phyloP scores from a whole-genome alignment of 2,329 filamentous ascomycete species.

The Arthroderma sp. region DNA sequence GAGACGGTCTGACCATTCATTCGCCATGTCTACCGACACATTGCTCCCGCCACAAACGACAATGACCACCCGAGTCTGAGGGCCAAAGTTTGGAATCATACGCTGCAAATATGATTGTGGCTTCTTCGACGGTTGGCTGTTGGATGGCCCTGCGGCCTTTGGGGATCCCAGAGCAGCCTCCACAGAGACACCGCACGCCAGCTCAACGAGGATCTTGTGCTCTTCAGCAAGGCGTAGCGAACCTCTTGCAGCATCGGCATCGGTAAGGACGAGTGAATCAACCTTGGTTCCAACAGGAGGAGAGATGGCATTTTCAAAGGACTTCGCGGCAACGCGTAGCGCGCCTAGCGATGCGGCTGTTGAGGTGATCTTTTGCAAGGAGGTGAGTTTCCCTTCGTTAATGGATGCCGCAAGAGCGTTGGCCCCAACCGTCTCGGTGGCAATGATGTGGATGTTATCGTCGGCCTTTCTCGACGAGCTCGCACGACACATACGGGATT shows the following conservation, averaged over 20 bases:
- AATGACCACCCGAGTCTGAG: slow-evolving; percentile 61
- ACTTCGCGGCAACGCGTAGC: slow-evolving; percentile 52
- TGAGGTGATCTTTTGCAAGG: slow-evolving; percentile 58
- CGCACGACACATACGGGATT: slow-evolving; percentile 21
- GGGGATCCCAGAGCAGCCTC: slow-evolving; percentile 32
- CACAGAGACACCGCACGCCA: slow-evolving; percentile 70
- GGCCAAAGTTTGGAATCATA: slow-evolving; percentile 49
- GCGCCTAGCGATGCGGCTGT: slow-evolving; percentile 64
- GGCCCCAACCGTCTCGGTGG: slow-evolving; percentile 63
- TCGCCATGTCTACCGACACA: slow-evolving; percentile 49
- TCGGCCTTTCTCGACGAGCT: slow-evolving; percentile 12
- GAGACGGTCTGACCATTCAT: slow-evolving; percentile 40
- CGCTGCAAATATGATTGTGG: slow-evolving; percentile 37
- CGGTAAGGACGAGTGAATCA: slow-evolving; percentile 50
- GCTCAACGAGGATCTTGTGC: slow-evolving; percentile 66
- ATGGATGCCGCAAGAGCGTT: slow-evolving; percentile 55
- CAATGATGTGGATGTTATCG: slow-evolving; percentile 44
- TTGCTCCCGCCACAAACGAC: slow-evolving; percentile 71
- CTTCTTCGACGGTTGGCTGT: slow-evolving; percentile 1
- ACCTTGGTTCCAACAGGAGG: slow-evolving; percentile 37
- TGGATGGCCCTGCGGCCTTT: slow-evolving; percentile 4
- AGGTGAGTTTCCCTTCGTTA: slow-evolving; percentile 37
- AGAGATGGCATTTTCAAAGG: slow-evolving; percentile 50
- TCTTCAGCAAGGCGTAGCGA: slow-evolving; percentile 69
- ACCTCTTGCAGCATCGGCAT: slow-evolving; percentile 67